Percentiles rank a stretch among this genome's conserved stretches.
phyloP scores from a whole-genome alignment of 768 basidiomycete species.

The Phlebiopsis flavidoalba region DNA sequence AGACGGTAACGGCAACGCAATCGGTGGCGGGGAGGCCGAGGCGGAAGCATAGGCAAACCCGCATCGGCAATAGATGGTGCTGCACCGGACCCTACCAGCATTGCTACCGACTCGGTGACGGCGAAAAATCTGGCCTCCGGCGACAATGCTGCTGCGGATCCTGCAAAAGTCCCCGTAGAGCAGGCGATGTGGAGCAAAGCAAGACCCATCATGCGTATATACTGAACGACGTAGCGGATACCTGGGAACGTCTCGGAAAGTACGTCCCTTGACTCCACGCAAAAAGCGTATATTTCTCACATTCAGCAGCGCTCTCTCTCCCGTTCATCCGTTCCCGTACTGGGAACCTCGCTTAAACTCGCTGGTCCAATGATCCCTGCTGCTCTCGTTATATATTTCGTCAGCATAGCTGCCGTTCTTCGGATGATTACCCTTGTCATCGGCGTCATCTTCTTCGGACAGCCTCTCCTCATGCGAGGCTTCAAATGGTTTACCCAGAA shows the following conservation, averaged over 20 bases:
- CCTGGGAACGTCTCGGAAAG: slow-evolving; percentile 37
- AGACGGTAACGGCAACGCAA: slow-evolving; percentile 19
- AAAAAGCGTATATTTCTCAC: not conserved
- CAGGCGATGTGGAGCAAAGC: slow-evolving; percentile 29
- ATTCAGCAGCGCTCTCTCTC: slow-evolving; percentile 29
- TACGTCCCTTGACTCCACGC: slow-evolving; percentile 3
- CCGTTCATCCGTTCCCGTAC: slow-evolving; percentile 31
- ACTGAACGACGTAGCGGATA: slow-evolving; percentile 30
- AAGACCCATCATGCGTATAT: slow-evolving; percentile 29
- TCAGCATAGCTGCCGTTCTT: slow-evolving; percentile 26
- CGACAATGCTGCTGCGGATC: slow-evolving; percentile 25
- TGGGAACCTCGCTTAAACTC: slow-evolving; percentile 21
- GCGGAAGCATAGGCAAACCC: slow-evolving; percentile 18
- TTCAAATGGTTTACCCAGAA: slow-evolving; percentile 26
- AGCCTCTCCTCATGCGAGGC: slow-evolving; percentile 29
- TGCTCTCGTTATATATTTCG: slow-evolving; percentile 24
- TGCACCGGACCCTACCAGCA: slow-evolving; percentile 26
- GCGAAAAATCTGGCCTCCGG: slow-evolving; percentile 24
- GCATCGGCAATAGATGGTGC: slow-evolving; percentile 11
- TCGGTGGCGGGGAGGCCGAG: slow-evolving; percentile 17
- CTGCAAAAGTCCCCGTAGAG: slow-evolving; percentile 25
- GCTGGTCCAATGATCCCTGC: slow-evolving; percentile 27
- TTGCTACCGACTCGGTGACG: slow-evolving; percentile 22
- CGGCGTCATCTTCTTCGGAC: slow-evolving; percentile 36
- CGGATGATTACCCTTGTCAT: slow-evolving; percentile 24